A percentile compares a stretch with the other conserved stretches of the same genome.
These are phyloP conservation scores for Spathaspora hagerdaliae DNA, from an alignment of 805 yeast genomes.

Conservation along the genomic window DNA sequence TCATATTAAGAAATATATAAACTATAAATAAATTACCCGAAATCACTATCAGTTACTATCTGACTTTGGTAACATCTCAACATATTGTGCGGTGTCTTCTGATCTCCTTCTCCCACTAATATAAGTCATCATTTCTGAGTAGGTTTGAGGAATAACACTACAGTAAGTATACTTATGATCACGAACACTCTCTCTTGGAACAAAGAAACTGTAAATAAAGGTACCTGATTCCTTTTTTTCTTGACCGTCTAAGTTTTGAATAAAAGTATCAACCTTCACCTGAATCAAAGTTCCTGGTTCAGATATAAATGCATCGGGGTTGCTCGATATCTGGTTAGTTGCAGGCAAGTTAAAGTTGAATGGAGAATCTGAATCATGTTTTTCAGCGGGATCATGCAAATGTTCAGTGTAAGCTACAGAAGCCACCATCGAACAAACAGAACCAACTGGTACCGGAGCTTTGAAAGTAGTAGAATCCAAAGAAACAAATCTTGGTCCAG, in stretches of 20 bases:
- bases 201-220: conserved; percentile 85
- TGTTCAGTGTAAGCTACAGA: conserved; percentile 85
- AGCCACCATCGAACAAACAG: conserved; percentile 79
- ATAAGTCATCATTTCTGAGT: conserved; percentile 88
- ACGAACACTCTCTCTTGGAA: conserved; percentile 52
- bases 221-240: conserved; percentile 73
- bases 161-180: conserved; percentile 54
- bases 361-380: conserved; percentile 25
- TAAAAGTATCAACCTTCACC: conserved; percentile 81
- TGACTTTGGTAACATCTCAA: conserved; percentile 27
- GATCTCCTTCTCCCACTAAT: conserved; percentile 91
- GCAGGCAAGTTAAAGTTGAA: conserved; percentile 53
- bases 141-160: conserved; percentile 81
- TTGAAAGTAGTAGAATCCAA: conserved; percentile 88
- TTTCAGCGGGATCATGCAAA: conserved; percentile 40
- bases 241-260: conserved; percentile 61
- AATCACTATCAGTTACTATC: not conserved
- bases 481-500: conserved; percentile 85
- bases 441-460: conserved; percentile 95
- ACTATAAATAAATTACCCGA: no score
- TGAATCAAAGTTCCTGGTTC: conserved; percentile 87
- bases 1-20: no score
- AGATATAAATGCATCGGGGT: conserved; percentile 56
- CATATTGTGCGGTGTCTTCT: conserved; percentile 70
- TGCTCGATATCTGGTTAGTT: conserved; percentile 50